Evolutionary conservation across 176 grass and related monocot genomes (phyloP), one percentile per base, ranked within the genome.

Genomic region (Phoenix dactylifera): DNA sequence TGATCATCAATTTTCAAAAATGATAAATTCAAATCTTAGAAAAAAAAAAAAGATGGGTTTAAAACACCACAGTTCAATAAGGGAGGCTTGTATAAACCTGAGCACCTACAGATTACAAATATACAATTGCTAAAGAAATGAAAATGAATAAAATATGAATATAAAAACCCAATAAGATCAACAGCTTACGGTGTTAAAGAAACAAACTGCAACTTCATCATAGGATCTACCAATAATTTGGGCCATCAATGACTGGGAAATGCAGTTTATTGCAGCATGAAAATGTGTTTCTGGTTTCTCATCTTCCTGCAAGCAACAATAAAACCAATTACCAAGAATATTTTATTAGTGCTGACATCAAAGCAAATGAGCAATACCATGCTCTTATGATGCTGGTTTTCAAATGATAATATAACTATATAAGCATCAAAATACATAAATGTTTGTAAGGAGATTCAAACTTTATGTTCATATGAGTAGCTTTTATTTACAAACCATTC

Each of bases 141-240:
- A 19, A 48, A 9, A 50, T 49, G 39, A 64, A 44, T 62, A 29
- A 62, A 4, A 19, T 7, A 64, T 23, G 22, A 24, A 19, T 4
- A 61, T 3, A 61, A 50, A 28, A 72, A 61, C 22, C n/a, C 50
- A 66, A 57, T 35, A 26, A 59, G 18, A 23, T 56, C 17, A 55
- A 18, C 10, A 49, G 23, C 86, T 74, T 90, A 95, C 91, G 24
- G 83, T 90, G 74, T 96, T 90, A 59, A 90, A 96, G 75, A 96
- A 96, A 59, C 87, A 83, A 72, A 96, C 79, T 58, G 91, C 71
- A 60, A 96, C 74, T 90, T 96, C 86, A 77, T 96, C 91, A 7
- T 82, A 76, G 18, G 83, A 90, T 82, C 83, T 89, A 50, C 80
- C 66, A 32, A 96, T 85, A 74, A 96, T 96, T 67, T 90, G 86